Percentiles rank a stretch among this genome's conserved stretches.
Conservation (phyloP, 306 rosid species). For the Begonia masoniana region DNA sequence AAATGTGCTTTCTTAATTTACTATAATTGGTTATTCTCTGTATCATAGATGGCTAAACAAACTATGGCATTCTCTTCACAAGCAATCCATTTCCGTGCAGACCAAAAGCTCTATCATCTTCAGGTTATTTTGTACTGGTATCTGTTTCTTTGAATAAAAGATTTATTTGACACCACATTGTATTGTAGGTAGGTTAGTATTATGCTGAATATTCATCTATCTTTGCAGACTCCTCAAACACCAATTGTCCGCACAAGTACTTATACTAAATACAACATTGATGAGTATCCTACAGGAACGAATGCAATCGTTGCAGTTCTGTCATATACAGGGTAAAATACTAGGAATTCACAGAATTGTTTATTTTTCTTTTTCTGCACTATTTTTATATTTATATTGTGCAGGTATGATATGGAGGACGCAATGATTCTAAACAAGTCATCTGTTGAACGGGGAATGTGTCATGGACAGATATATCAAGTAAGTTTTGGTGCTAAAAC, state of each 20-base stretch:
- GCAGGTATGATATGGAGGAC: constrained; percentile 96
- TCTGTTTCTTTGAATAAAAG: neutral
- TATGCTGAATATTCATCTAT: neutral
- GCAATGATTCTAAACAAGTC: constrained; percentile 97
- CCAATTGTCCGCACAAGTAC: constrained; percentile 83
- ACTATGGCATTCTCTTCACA: constrained; percentile 90
- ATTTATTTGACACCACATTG: too few relatives aligned
- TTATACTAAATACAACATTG: constrained; percentile 49
- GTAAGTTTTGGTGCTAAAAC: constrained; percentile 24
- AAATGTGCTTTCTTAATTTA: neutral
- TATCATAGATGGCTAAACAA: constrained; percentile 87
- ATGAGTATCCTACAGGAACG: constrained; percentile 86
- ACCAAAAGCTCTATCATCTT: constrained; percentile 87
- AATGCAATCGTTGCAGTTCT: constrained; percentile 95
- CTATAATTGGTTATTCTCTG: constrained; percentile 4
- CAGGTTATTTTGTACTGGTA: constrained; percentile 40
- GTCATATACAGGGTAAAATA: constrained; percentile 84
- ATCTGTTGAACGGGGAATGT: constrained; percentile 96
- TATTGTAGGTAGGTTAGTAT: neutral
- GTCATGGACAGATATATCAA: constrained; percentile 87
- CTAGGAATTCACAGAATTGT: neutral
- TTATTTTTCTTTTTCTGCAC: neutral
- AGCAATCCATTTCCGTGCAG: constrained; percentile 73
- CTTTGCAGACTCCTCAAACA: constrained; percentile 75
- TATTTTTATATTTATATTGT: constrained; percentile 8